Evolutionary conservation across 2,329 filamentous ascomycete genomes (phyloP).

Genomic region (Polychaeton citri): DNA sequence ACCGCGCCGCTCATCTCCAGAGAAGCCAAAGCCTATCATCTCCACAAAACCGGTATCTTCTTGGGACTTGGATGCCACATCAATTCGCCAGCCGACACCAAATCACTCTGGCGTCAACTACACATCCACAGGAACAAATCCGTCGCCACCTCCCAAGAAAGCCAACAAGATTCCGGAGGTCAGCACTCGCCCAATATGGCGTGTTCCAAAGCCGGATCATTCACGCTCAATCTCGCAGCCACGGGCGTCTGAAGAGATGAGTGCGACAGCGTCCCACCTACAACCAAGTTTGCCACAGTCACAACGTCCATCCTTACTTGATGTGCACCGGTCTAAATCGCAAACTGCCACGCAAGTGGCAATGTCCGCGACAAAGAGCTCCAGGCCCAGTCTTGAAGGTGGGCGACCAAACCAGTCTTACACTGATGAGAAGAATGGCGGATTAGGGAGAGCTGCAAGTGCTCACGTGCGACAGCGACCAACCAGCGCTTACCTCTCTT

Average conservation of each 20-base stretch:
- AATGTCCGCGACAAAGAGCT: slow-evolving; percentile 42
- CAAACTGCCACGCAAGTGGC: slow-evolving; percentile 26
- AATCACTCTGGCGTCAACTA: slow-evolving; percentile 31
- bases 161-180: slow-evolving; percentile 24
- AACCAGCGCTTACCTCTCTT: slow-evolving; percentile 69
- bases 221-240: slow-evolving; percentile 37
- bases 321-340: slow-evolving; percentile 36
- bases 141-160: slow-evolving; percentile 21
- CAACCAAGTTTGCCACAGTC: slow-evolving; percentile 21
- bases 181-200: slow-evolving; percentile 37
- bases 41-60: too few relatives aligned
- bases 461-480: slow-evolving; percentile 58
- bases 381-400: slow-evolving; percentile 58
- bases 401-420: slow-evolving; percentile 44
- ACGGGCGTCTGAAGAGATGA: slow-evolving; percentile 26
- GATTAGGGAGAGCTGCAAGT: slow-evolving; percentile 45
- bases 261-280: slow-evolving; percentile 23
- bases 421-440: slow-evolving; percentile 45
- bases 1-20: slow-evolving; percentile 13
- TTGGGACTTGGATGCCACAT: too few relatives aligned
- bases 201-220: slow-evolving; percentile 34
- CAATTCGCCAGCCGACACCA: slow-evolving; percentile 33
- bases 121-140: slow-evolving; percentile 44
- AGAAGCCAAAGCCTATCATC: slow-evolving; percentile 1
- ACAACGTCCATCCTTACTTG: slow-evolving; percentile 28